Base-by-base conservation (phyloP, 78 protist genomes). In the Dictyostelium firmibasis region DNA sequence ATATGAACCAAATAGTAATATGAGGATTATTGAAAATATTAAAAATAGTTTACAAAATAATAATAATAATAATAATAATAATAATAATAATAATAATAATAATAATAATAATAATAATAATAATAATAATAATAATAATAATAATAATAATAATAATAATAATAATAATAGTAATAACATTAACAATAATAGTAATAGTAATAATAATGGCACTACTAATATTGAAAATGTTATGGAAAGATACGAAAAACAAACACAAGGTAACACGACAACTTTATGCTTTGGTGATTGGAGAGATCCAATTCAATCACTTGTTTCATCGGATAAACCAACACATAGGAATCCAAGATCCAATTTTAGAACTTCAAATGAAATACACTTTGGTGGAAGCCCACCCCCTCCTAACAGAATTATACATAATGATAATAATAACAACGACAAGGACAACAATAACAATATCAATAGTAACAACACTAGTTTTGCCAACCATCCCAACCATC, bases 201-300 rank as follows among this genome's bases (percentile, higher is more conserved):
- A 81, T 11, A 69, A 27, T 70, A 70, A 70, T 31, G 31, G 8
- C 67, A 14, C 67, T 3, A 72, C 35, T 72, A 23, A 72, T 14
- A 33, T 72, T 31, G 79, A 72, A 16, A 72, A 6, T 33, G 20
- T 33, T 3, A 72, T 72, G 79, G 79, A 72, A 4, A 72, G 36
- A 72, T 72, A 4, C 16, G 79, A 72, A 72, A 72, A 35, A 33
- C 41, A 67, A 67, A 29, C 35, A 20, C 5, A 31, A 4, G 10
- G n/a, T 27, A 33, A 4, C 23, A 8, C 16, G 27, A 20, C 64
- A 47, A 18, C 84, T 13, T 44, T 36, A 44, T 44, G 57, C 47
- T 82, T 82, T 82, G 76, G 86, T 11, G 86, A 82, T 57, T 82
- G 86, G 86, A 82, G 38, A 20, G 86, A 82, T 8, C 67, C 86